These are phyloP conservation scores for Porcisia deanei DNA, from an alignment of 208 protist genomes.

Conservation along the genomic window DNA sequence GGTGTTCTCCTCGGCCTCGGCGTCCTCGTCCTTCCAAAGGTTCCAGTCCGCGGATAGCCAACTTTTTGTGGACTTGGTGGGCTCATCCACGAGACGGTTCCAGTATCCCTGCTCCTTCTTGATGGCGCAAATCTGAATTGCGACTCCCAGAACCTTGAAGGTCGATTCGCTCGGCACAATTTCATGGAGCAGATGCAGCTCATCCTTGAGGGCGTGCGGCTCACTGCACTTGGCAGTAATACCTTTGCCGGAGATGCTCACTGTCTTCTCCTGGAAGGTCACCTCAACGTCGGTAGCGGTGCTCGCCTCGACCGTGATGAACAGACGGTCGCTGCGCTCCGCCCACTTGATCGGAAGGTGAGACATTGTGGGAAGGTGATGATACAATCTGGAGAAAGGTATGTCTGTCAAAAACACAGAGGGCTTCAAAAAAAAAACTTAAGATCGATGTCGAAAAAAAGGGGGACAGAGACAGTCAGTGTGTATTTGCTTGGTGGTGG, in stretches of 20 bases:
- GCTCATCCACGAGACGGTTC: slow-evolving; percentile 80
- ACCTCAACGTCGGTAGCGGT: slow-evolving; percentile 74
- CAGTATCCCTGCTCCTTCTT: slow-evolving; percentile 91
- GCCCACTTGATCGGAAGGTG: slow-evolving; percentile 92
- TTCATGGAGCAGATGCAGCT: slow-evolving; percentile 77
- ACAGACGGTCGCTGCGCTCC: slow-evolving; percentile 86
- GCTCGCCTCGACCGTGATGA: slow-evolving; percentile 85
- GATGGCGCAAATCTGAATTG: slow-evolving; percentile 86
- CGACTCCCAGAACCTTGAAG: slow-evolving; percentile 87
- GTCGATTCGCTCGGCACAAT: slow-evolving; percentile 78
- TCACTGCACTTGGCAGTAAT: slow-evolving; percentile 69
- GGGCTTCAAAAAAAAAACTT: no score
- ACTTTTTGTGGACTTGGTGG: slow-evolving; percentile 66
- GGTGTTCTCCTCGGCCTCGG: slow-evolving; percentile 66
- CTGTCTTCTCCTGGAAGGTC: slow-evolving; percentile 76
- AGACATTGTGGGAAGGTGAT: slow-evolving; percentile 32
- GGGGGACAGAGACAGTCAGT: neutral
- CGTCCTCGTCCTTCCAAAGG: slow-evolving; percentile 93
- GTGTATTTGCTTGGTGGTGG: neutral
- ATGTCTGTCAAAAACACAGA: neutral
- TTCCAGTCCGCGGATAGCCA: slow-evolving; percentile 92
- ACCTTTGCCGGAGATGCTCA: slow-evolving; percentile 72
- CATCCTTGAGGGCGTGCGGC: slow-evolving; percentile 61
- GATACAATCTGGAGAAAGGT: neutral
- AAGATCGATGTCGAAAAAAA: no score